Evolutionary conservation across 495 filamentous ascomycete genomes (phyloP), one percentile per base, ranked within the genome.

Genomic region (Hypomontagnella submonticulosa): DNA sequence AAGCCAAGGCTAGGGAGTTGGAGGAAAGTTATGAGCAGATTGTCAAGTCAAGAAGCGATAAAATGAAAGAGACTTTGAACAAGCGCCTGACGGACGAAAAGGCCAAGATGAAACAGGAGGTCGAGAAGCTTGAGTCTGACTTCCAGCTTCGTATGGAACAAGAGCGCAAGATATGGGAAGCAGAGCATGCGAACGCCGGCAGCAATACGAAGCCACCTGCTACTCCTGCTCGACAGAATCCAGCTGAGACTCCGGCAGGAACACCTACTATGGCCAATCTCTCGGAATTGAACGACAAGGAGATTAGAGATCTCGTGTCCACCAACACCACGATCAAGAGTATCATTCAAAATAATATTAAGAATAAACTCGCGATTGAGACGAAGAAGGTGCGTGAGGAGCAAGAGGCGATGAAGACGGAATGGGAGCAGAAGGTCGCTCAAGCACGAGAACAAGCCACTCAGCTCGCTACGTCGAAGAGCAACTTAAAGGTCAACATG

Each of bases 401-500:
- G 61, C 67, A 71, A 3, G 83, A 86, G 66, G 72, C 56, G 3
- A 30, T 75, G 23, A 80, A 80, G 62, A 69, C 74, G 11, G 81
- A 84, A 20, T 79, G 73, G 49, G 78, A 85, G 33, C 72, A 83
- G 58, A 84, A 83, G 71, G 75, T 84, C n/a, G 70, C 72, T n/a
- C 76, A 65, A 7, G 79, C 79, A 1, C 81, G 80, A 62, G 79
- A 82, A 34, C 79, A 85, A 43, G 84, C 85, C 4, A 77, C 84
- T 3, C 71, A 80, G 9, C 79, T 89, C 71, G 82, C 83, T 32
- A 79, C 78, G 32, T 91, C 91, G 77, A 90, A 88, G 61, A 85
- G 82, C 16, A 80, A 81, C 16, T 81, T 90, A 8, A 89, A 90
- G 50, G 76, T 94, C 41, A 96, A 91, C 71, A 92, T 97, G 87